These are phyloP conservation scores for Amylocarpus encephaloides DNA, from an alignment of 2,329 filamentous ascomycete species.

Conservation along the genomic window DNA sequence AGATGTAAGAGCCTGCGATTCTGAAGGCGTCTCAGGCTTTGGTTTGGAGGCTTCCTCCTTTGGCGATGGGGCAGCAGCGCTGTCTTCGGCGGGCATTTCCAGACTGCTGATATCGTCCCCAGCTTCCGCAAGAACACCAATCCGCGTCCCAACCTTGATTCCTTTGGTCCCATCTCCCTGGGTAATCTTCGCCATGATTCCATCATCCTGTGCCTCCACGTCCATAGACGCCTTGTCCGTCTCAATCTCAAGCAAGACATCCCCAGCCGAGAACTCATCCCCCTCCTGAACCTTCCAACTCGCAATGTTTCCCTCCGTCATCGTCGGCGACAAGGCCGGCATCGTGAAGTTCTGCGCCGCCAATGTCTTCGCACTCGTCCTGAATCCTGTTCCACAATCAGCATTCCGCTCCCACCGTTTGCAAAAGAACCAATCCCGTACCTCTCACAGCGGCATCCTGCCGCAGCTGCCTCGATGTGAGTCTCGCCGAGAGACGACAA, in stretches of 20 bases:
- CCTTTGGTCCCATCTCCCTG: conserved; percentile 66
- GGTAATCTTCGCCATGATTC: conserved; percentile 77
- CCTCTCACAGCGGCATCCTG: conserved; percentile 51
- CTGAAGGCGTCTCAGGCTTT: conserved; percentile 14
- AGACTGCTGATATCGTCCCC: conserved; percentile 72
- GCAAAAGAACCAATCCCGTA: conserved; percentile 34
- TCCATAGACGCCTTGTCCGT: conserved; percentile 95
- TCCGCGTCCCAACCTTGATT: conserved; percentile 71
- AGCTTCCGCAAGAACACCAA: conserved; percentile 74
- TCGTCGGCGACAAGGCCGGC: conserved; percentile 85
- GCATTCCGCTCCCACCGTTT: conserved; percentile 8
- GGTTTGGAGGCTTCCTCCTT: conserved; percentile 28
- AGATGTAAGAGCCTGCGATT: conserved; percentile 13
- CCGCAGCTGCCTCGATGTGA: conserved; percentile 48
- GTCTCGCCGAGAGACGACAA: conserved; percentile 57
- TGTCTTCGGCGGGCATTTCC: conserved; percentile 67
- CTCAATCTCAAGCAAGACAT: conserved; percentile 86
- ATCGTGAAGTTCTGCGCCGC: conserved; percentile 85
- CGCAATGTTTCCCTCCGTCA: conserved; percentile 88
- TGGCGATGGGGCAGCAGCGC: conserved; percentile 27
- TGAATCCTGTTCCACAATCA: conserved; percentile 47
- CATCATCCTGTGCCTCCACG: conserved; percentile 87
- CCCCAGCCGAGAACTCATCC: conserved; percentile 72
- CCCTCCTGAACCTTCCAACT: conserved; percentile 84
- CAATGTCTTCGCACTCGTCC: conserved; percentile 53